These are phyloP conservation scores for Alternaria sp. DNA, from an alignment of 2,329 filamentous ascomycete species.

Conservation along the genomic window DNA sequence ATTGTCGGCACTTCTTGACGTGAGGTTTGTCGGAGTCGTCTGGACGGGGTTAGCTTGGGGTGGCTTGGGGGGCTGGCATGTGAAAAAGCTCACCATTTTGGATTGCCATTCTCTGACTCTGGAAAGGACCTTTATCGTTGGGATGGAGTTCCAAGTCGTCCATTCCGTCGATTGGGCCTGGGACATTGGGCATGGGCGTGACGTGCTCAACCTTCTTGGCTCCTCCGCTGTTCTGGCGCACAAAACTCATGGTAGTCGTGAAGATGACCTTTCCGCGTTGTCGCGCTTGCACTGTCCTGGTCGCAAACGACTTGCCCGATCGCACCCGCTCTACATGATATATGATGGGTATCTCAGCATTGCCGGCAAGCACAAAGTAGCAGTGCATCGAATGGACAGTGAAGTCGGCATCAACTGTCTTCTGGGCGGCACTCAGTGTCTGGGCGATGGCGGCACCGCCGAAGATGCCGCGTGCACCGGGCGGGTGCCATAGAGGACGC, in stretches of 20 bases:
- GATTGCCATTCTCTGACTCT: conserved; percentile 65
- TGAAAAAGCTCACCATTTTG: conserved; percentile 57
- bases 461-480: conserved; percentile 90
- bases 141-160: conserved; percentile 45
- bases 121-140: conserved; percentile 61
- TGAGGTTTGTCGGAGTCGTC: conserved; percentile 63
- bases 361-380: conserved; percentile 95
- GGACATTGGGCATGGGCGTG: conserved; percentile 59
- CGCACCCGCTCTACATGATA: conserved; percentile 96
- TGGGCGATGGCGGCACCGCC: conserved; percentile 94
- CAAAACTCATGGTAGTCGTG: conserved; percentile 92
- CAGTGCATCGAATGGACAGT: conserved; percentile 96
- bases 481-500: conserved; percentile 88
- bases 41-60: conserved; percentile 34
- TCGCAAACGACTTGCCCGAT: conserved; percentile 88
- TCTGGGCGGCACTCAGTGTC: conserved; percentile 84
- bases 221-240: conserved; percentile 68
- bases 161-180: conserved; percentile 55
- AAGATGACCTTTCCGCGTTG: conserved; percentile 92
- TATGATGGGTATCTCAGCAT: conserved; percentile 82
- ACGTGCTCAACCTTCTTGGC: conserved; percentile 71
- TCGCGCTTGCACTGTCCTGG: conserved; percentile 92
- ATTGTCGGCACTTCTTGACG: conserved; percentile 70
- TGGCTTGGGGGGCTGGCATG: not conserved
- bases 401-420: conserved; percentile 82